Evolutionary conservation across 768 basidiomycete species (phyloP), one percentile per base, ranked within the genome.

Genomic region (Tubosaeta sp.): DNA sequence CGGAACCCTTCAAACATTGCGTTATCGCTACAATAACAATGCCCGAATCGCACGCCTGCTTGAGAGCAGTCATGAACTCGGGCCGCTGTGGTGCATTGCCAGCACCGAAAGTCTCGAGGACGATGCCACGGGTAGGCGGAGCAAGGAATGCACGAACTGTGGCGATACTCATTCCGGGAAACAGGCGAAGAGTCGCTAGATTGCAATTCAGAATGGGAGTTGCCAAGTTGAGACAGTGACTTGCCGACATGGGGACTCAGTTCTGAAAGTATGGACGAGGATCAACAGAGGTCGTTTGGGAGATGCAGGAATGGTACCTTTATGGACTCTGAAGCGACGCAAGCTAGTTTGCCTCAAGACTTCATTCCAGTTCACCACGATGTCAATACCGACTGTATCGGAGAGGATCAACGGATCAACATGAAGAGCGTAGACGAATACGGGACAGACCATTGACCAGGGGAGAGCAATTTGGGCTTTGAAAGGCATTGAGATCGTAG

Each of bases 11-110:
- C 14, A 83, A 64, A 64, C 95, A 97, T 62, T 97, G 95, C 0
- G 91, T 85, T 46, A 97, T 93, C 11, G 93, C 91, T 35, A 97
- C 91, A 44, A 97, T 81, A 48, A 95, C 82, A 2, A 95, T 79
- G 10, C 90, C 92, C 1, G 86, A 80, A 51, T 86, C 81, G 56
- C 88, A 90, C 2, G 94, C 92, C 51, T 88, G 84, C 57, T 83
- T 84, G 52, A 97, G 75, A 1, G 83, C 85, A n/a, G 77, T 67
- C 64, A 89, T 78, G 17, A 97, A 71, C 58, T 93, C 92, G 44
- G 76, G 53, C 12, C 89, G 79, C 60, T 91, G 86, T 0, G 95
- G 93, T 10, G 92, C 91, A 68, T 97, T 97, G 0, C 95, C 95
- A 1, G 92, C 85, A 7, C 95, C 95, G 66, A 91, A 97, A 2